Evolutionary conservation across 306 rosid species (phyloP).

Genomic region (Cucurbita argyrosperma): DNA sequence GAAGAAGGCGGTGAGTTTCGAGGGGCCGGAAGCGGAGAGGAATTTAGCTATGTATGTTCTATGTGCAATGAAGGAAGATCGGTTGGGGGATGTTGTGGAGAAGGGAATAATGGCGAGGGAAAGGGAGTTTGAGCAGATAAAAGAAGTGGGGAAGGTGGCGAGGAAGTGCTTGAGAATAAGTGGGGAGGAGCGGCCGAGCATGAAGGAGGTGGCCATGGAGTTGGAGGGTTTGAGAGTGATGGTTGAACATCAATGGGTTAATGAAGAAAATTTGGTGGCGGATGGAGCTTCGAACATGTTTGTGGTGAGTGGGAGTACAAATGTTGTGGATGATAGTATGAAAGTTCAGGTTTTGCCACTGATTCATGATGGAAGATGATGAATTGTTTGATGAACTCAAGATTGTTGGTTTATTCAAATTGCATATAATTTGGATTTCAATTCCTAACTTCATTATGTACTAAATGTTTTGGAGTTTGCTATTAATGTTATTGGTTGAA

Average conservation of each 20-base stretch:
- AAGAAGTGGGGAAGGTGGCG: conserved; percentile 21
- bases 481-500: too few relatives aligned
- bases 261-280: background rate
- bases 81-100: conserved; percentile 23
- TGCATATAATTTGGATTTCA: too few relatives aligned
- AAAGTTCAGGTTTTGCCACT: too few relatives aligned
- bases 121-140: conserved; percentile 19
- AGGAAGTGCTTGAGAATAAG: conserved; percentile 14
- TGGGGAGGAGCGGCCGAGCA: conserved; percentile 37
- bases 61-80: conserved; percentile 21
- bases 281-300: background rate
- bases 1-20: conserved; percentile 13
- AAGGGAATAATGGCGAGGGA: conserved; percentile 1
- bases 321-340: background rate
- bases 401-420: too few relatives aligned
- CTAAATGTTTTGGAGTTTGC: too few relatives aligned
- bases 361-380: background rate
- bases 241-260: background rate
- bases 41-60: conserved; percentile 20
- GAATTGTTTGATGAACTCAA: too few relatives aligned
- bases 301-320: too few relatives aligned
- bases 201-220: conserved; percentile 39
- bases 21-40: conserved; percentile 3
- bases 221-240: conserved; percentile 18
- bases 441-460: too few relatives aligned